Conservation (phyloP, 768 basidiomycete genomes). For the Imleria badia region DNA sequence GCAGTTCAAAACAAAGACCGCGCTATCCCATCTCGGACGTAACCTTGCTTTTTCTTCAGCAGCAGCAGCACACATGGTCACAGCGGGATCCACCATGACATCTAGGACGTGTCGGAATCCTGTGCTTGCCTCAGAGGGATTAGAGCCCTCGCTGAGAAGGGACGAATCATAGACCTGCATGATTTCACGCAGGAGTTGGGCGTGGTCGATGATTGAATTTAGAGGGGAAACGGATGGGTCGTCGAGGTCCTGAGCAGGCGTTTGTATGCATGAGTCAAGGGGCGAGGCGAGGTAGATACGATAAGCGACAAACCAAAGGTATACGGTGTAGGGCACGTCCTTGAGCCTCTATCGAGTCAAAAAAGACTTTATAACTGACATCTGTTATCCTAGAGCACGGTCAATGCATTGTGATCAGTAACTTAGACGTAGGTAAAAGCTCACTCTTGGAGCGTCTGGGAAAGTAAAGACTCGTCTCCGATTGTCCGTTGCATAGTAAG, state of each 20-base stretch:
- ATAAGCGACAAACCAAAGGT: slow-evolving; percentile 45
- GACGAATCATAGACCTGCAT: slow-evolving; percentile 91
- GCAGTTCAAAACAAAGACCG: slow-evolving; percentile 85
- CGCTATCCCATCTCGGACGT: slow-evolving; percentile 71
- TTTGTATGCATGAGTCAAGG: too few species aligned
- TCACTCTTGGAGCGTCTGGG: slow-evolving; percentile 79
- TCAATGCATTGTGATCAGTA: background rate
- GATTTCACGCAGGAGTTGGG: slow-evolving; percentile 83
- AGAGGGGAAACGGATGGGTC: slow-evolving; percentile 76
- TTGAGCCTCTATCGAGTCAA: slow-evolving; percentile 81
- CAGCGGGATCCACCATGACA: slow-evolving; percentile 79
- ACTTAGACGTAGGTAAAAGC: slow-evolving; percentile 44
- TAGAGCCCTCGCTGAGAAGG: slow-evolving; percentile 54
- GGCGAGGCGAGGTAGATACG: background rate
- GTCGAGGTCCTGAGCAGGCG: slow-evolving; percentile 51
- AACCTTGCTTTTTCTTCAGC: too few species aligned
- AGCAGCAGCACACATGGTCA: slow-evolving; percentile 74
- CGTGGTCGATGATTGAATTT: slow-evolving; percentile 74
- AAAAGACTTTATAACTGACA: slow-evolving; percentile 80
- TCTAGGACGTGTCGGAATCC: slow-evolving; percentile 50
- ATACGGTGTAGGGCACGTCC: slow-evolving; percentile 61
- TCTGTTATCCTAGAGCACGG: slow-evolving; percentile 64
- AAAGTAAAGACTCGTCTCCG: slow-evolving; percentile 78
- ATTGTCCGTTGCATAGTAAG: slow-evolving; percentile 92
- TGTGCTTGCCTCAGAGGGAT: slow-evolving; percentile 8